Evolutionary conservation across 73 alveolate species (phyloP).

Genomic region (Paraurostyla sp.): DNA sequence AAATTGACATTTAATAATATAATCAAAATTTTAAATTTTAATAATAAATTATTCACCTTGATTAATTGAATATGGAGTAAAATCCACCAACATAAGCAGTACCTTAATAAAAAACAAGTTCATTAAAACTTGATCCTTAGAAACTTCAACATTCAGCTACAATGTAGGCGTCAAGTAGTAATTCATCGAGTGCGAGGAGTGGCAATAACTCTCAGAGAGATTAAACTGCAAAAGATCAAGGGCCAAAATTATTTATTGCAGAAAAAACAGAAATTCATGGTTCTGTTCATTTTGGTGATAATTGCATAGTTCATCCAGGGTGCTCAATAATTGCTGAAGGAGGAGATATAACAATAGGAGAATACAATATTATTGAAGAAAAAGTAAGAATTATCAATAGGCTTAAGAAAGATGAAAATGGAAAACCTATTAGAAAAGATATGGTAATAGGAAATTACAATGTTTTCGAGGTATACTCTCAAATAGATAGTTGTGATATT

Average conservation of each 20-base stretch:
- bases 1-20: conserved; percentile 32
- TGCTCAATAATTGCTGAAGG: conserved; percentile 86
- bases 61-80: not conserved
- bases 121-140: not conserved
- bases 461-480: conserved; percentile 85
- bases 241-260: not conserved
- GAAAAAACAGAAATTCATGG: conserved; percentile 75
- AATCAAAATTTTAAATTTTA: not conserved
- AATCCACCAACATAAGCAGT: too few relatives aligned
- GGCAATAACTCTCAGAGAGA: too few relatives aligned
- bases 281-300: conserved; percentile 81
- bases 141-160: too few relatives aligned
- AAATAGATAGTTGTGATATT: conserved; percentile 76
- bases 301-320: conserved; percentile 89
- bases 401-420: conserved; percentile 80
- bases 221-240: not conserved
- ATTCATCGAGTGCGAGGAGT: too few relatives aligned
- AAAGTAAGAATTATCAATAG: conserved; percentile 84
- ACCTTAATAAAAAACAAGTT: not conserved
- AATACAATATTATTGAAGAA: conserved; percentile 91
- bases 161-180: too few relatives aligned
- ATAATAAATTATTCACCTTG: not conserved
- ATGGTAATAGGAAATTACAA: conserved; percentile 87
- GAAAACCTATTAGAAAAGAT: conserved; percentile 62
- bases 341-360: conserved; percentile 84